Conservation (phyloP, 2,329 filamentous ascomycete species). For the Epichloe festucae region DNA sequence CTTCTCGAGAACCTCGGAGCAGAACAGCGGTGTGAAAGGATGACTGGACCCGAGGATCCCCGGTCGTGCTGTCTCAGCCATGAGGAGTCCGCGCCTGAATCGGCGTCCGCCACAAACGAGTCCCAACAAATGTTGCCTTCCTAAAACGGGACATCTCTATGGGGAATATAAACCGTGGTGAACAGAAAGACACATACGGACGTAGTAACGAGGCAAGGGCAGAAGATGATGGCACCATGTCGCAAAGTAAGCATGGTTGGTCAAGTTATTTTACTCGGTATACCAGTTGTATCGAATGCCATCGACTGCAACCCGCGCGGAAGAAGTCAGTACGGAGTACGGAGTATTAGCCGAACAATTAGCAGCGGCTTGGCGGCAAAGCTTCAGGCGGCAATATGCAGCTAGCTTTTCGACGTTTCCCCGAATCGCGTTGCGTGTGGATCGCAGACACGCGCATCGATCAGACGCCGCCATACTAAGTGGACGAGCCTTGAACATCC, state of each 20-base stretch:
- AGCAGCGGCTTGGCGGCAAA: neutral
- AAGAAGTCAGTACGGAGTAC: no score
- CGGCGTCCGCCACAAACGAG: neutral
- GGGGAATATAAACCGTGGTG: neutral
- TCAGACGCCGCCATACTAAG: neutral
- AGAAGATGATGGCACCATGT: neutral
- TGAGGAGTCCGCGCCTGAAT: neutral
- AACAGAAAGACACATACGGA: neutral
- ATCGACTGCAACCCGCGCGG: neutral
- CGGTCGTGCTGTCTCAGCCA: slow-evolving; percentile 6
- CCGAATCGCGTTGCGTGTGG: neutral
- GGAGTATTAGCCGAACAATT: neutral
- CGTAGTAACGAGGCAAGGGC: neutral
- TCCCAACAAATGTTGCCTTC: neutral
- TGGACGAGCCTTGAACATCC: neutral
- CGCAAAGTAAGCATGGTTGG: neutral
- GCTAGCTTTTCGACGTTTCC: neutral
- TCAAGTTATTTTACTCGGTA: neutral
- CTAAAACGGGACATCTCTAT: neutral
- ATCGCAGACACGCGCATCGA: neutral
- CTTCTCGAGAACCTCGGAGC: neutral
- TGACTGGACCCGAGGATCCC: neutral
- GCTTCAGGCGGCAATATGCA: neutral
- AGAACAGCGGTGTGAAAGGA: slow-evolving; percentile 6
- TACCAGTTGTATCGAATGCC: neutral